Percentiles rank a stretch among this genome's conserved stretches.
Evolutionary conservation across 345 rosid genomes (phyloP).

Genomic region (Nasturtium officinale): DNA sequence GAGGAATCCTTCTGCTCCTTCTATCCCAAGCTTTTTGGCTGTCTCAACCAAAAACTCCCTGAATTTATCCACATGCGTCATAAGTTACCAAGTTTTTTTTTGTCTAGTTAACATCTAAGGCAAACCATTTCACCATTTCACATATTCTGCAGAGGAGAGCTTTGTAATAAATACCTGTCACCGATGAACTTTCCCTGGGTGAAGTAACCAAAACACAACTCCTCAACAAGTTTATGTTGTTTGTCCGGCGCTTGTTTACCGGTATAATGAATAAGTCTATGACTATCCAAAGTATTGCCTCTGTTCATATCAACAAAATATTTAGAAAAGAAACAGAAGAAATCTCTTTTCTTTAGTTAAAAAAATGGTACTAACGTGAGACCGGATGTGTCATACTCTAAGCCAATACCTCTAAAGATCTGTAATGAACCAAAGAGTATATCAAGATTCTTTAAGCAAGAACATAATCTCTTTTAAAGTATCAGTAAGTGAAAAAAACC

Average conservation of each 20-base stretch:
- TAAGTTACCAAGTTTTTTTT: not conserved
- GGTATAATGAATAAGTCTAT: slow-evolving; percentile 75
- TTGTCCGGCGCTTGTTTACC: slow-evolving; percentile 65
- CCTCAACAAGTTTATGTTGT: slow-evolving; percentile 83
- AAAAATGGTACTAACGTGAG: slow-evolving; percentile 65
- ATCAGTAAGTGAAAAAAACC: slow-evolving; percentile 47
- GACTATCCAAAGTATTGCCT: slow-evolving; percentile 84
- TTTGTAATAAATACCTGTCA: slow-evolving; percentile 53
- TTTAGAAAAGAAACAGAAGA: slow-evolving; percentile 12
- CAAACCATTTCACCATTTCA: slow-evolving; percentile 2
- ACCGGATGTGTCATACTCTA: slow-evolving; percentile 77
- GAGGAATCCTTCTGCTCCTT: slow-evolving; percentile 83
- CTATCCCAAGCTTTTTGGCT: slow-evolving; percentile 71
- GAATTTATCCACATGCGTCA: slow-evolving; percentile 8
- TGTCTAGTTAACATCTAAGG: not conserved
- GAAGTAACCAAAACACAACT: slow-evolving; percentile 82
- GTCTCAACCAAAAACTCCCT: slow-evolving; percentile 85
- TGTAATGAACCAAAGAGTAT: slow-evolving; percentile 45
- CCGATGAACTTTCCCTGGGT: slow-evolving; percentile 82
- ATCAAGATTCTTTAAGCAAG: slow-evolving; percentile 15
- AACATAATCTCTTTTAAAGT: slow-evolving; percentile 6
- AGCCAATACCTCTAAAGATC: slow-evolving; percentile 68
- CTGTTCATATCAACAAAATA: slow-evolving; percentile 44
- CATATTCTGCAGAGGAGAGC: not conserved
- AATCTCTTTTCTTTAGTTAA: not conserved